These are phyloP conservation scores for Trichoderma sp. DNA, from an alignment of 2,329 filamentous ascomycete genomes.

Conservation along the genomic window DNA sequence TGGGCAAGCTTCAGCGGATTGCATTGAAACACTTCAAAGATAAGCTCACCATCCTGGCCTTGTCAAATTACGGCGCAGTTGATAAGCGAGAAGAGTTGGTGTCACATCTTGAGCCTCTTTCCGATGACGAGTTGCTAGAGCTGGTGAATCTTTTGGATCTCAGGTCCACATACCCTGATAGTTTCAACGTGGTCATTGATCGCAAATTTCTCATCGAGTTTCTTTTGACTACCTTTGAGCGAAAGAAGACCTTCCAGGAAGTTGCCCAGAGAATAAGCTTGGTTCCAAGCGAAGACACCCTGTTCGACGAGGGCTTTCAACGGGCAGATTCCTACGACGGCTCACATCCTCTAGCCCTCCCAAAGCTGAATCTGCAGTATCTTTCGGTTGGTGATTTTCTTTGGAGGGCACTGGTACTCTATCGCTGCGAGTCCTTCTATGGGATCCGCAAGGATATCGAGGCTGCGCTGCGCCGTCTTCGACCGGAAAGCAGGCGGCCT, in stretches of 20 bases:
- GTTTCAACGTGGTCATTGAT: slow-evolving; percentile 63
- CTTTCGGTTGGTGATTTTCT: slow-evolving; percentile 92
- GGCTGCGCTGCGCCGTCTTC: slow-evolving; percentile 74
- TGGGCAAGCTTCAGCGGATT: slow-evolving; percentile 78
- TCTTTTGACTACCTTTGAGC: slow-evolving; percentile 73
- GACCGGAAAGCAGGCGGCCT: slow-evolving; percentile 64
- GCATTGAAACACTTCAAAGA: slow-evolving; percentile 82
- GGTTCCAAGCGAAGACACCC: slow-evolving; percentile 77
- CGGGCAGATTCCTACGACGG: slow-evolving; percentile 87
- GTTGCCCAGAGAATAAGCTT: slow-evolving; percentile 68
- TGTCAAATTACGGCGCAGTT: slow-evolving; percentile 91
- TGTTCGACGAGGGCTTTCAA: slow-evolving; percentile 79
- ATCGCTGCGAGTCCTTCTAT: slow-evolving; percentile 90
- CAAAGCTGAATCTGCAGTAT: slow-evolving; percentile 95
- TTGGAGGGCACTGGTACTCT: slow-evolving; percentile 90
- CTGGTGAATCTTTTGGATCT: slow-evolving; percentile 74
- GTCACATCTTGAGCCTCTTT: slow-evolving; percentile 70
- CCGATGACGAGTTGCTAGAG: slow-evolving; percentile 71
- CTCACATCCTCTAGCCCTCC: slow-evolving; percentile 81
- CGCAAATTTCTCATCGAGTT: slow-evolving; percentile 70
- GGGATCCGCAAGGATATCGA: slow-evolving; percentile 91
- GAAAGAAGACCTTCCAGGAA: slow-evolving; percentile 80
- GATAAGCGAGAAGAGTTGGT: slow-evolving; percentile 78
- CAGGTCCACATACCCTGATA: slow-evolving; percentile 77
- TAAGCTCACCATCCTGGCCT: slow-evolving; percentile 84